Conservation (phyloP, 495 filamentous ascomycete genomes). For the Margaritispora aquatica region DNA sequence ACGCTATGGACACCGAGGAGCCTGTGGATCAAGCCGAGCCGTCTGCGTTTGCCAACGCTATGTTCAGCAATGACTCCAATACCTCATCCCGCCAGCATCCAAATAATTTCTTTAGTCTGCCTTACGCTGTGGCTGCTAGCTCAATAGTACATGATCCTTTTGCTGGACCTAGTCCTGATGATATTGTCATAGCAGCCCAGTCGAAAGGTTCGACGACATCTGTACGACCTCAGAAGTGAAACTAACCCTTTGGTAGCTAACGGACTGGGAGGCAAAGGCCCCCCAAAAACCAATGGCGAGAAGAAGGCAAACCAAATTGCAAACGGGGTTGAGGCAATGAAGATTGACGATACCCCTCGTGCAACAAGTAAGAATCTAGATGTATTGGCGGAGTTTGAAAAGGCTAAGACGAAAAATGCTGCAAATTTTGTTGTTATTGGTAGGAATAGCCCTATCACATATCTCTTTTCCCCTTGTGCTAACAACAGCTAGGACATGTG, state of each 20-base stretch:
- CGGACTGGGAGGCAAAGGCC: slow-evolving; percentile 32
- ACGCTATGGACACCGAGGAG: slow-evolving; percentile 5
- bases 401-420: slow-evolving; percentile 65
- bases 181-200: slow-evolving; percentile 81
- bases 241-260: slow-evolving; percentile 30
- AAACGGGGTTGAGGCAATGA: slow-evolving; percentile 50
- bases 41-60: slow-evolving; percentile 64
- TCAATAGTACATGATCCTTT: slow-evolving; percentile 51
- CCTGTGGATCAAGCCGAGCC: slow-evolving; percentile 31
- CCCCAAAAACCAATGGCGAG: slow-evolving; percentile 20
- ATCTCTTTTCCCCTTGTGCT: not conserved
- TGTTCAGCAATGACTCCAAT: slow-evolving; percentile 37
- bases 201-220: slow-evolving; percentile 67
- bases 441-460: slow-evolving; percentile 39
- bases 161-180: slow-evolving; percentile 89
- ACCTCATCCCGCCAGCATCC: slow-evolving; percentile 15
- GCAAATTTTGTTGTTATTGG: slow-evolving; percentile 97
- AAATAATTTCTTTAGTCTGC: slow-evolving; percentile 34
- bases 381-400: slow-evolving; percentile 75
- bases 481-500: slow-evolving; percentile 66
- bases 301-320: slow-evolving; percentile 30
- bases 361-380: slow-evolving; percentile 83
- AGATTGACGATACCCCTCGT: slow-evolving; percentile 61
- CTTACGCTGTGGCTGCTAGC: slow-evolving; percentile 37
- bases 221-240: slow-evolving; percentile 31